A percentile compares a stretch with the other conserved stretches of the same genome.
Evolutionary conservation across 2,329 filamentous ascomycete species (phyloP).

Genomic region (Fusarium buxicola): DNA sequence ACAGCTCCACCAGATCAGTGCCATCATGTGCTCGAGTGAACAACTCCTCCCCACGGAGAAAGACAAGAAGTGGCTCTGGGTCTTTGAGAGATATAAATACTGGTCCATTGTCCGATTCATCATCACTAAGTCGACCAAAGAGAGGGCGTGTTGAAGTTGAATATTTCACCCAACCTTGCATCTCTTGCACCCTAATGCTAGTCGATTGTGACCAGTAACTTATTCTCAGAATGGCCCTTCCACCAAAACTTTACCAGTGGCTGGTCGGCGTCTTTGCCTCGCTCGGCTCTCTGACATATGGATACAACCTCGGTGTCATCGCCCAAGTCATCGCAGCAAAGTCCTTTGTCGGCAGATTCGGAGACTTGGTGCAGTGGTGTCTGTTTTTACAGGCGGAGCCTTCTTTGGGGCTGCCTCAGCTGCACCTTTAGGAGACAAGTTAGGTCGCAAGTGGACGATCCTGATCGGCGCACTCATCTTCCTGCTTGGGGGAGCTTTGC

Average conservation of each 20-base stretch:
- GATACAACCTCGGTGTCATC: constrained; percentile 32
- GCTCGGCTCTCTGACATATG: constrained; percentile 22
- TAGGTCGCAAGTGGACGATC: constrained; percentile 79
- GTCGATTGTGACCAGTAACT: too few relatives aligned
- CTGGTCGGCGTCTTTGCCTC: constrained; percentile 21
- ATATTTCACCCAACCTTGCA: too few relatives aligned
- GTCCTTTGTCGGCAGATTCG: constrained; percentile 20
- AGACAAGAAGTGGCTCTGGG: too few relatives aligned
- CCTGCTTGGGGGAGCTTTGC: constrained; percentile 76
- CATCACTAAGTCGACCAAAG: too few relatives aligned
- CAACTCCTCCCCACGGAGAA: too few relatives aligned
- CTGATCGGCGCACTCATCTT: constrained; percentile 76
- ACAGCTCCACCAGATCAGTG: too few relatives aligned
- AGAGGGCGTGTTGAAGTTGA: too few relatives aligned
- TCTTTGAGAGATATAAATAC: too few relatives aligned
- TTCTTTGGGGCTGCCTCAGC: constrained; percentile 77
- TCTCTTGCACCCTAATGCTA: too few relatives aligned
- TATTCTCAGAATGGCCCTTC: background rate
- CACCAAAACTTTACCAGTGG: constrained; percentile 1
- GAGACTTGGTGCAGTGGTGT: constrained; percentile 59
- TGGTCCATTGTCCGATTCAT: too few relatives aligned
- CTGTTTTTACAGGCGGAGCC: constrained; percentile 79
- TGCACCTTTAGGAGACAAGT: constrained; percentile 70
- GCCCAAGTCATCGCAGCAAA: constrained; percentile 28
- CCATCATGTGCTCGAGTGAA: too few relatives aligned